phyloP scores from a whole-genome alignment of 78 protist genomes.

The Monosiga brevicollis region DNA sequence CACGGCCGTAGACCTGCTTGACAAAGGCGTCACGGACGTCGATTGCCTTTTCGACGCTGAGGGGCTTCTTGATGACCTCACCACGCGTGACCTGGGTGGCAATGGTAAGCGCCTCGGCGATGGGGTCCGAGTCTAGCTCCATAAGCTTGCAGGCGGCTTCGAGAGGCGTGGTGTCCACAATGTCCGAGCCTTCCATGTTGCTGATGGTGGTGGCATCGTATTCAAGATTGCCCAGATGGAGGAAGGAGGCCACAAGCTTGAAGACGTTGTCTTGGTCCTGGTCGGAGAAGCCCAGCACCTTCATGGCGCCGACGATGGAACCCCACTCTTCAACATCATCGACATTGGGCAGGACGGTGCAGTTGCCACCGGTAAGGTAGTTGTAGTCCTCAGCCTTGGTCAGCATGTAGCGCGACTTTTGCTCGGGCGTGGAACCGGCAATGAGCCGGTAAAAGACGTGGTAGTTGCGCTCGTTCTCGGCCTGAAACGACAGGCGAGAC shows the following conservation, averaged over 20 bases:
- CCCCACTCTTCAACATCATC: neutral
- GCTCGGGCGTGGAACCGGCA: neutral
- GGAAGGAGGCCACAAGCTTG: conserved; percentile 33
- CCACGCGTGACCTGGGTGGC: conserved; percentile 10
- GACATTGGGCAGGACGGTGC: neutral
- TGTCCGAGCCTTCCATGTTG: neutral
- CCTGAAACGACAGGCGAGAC: neutral
- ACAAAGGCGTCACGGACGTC: conserved; percentile 62
- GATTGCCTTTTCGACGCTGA: conserved; percentile 24
- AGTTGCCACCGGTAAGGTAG: conserved; percentile 32
- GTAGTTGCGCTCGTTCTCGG: conserved; percentile 46
- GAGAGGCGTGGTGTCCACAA: neutral
- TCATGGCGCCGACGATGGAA: neutral
- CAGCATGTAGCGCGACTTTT: neutral
- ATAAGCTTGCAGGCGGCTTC: conserved; percentile 2
- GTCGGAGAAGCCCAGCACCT: conserved; percentile 3
- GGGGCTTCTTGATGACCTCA: neutral
- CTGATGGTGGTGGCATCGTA: conserved; percentile 8
- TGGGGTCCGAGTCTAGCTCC: neutral
- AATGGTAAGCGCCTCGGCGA: neutral
- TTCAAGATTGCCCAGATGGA: conserved; percentile 56
- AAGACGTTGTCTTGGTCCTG: conserved; percentile 8
- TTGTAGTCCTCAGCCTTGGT: conserved; percentile 22
- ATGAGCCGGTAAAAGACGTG: conserved; percentile 61
- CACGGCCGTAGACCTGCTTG: conserved; percentile 55